A percentile compares a stretch with the other conserved stretches of the same genome.
These are phyloP conservation scores for Umbelopsis sp. DNA, from an alignment of 371 early-diverging fungal species.

Conservation along the genomic window DNA sequence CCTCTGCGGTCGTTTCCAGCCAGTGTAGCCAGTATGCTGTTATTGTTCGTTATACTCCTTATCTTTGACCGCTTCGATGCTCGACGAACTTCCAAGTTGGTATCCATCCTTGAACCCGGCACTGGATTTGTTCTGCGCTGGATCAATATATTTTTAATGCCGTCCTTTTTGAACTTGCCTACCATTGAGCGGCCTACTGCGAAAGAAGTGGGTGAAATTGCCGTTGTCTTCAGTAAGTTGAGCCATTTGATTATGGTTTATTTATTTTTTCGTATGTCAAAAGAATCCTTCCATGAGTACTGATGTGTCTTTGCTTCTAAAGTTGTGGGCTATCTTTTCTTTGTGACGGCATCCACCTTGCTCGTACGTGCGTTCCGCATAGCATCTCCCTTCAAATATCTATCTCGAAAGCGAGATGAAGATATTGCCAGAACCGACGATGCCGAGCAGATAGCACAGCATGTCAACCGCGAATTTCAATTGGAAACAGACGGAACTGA, in stretches of 20 bases:
- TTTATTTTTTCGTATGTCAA: background rate
- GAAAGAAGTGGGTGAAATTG: constrained; percentile 35
- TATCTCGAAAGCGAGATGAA: constrained; percentile 13
- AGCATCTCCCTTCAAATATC: constrained; percentile 17
- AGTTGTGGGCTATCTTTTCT: constrained; percentile 30
- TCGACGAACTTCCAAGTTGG: constrained; percentile 27
- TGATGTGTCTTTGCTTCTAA: background rate
- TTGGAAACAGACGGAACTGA: too few relatives aligned
- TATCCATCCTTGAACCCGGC: constrained; percentile 28
- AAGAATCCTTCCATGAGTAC: too few relatives aligned
- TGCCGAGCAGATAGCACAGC: too few relatives aligned
- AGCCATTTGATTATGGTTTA: background rate
- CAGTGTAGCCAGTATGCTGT: constrained; percentile 38
- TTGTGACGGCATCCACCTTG: constrained; percentile 21
- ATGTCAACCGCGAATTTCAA: too few relatives aligned
- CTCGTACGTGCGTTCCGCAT: constrained; percentile 23
- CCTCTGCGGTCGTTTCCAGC: constrained; percentile 32
- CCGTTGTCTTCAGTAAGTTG: constrained; percentile 33
- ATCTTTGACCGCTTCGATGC: constrained; percentile 19
- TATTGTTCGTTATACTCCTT: constrained; percentile 29
- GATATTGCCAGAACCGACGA: too few relatives aligned
- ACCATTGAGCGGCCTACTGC: constrained; percentile 29
- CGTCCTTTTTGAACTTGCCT: constrained; percentile 27
- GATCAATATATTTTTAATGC: constrained; percentile 40
- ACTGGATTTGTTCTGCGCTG: constrained; percentile 31